Evolutionary conservation across 495 filamentous ascomycete genomes (phyloP).

Genomic region (Neurospora pannonica): DNA sequence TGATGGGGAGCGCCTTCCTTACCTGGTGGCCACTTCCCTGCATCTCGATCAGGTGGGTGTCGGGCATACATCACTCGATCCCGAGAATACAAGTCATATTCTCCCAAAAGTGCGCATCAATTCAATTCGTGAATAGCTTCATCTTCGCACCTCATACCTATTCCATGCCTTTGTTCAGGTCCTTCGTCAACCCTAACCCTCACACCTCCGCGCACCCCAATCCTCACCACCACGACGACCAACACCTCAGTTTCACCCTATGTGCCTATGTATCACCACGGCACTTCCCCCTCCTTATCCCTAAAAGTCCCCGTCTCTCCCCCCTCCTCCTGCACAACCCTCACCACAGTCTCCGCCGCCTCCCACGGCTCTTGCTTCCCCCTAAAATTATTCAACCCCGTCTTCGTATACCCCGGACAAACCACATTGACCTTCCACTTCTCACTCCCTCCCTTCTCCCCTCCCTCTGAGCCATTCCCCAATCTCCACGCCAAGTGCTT

Average conservation of each 20-base stretch:
- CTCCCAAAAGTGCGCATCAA: too few species aligned
- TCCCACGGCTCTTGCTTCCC: background rate
- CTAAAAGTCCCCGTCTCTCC: conserved; percentile 13
- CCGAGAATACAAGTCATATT: too few species aligned
- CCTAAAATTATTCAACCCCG: conserved; percentile 9
- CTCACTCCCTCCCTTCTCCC: background rate
- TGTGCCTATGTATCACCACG: conserved; percentile 7
- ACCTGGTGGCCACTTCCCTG: too few species aligned
- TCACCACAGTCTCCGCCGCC: conserved; percentile 11
- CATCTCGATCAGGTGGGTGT: too few species aligned
- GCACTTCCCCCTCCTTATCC: conserved; percentile 4
- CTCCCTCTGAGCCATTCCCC: background rate
- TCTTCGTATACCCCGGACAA: conserved; percentile 15
- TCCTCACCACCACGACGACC: background rate
- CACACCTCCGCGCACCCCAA: background rate
- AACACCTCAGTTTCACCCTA: background rate
- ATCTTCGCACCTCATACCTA: too few species aligned
- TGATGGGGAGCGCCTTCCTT: too few species aligned
- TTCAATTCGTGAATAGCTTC: too few species aligned
- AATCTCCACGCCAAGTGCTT: conserved; percentile 1
- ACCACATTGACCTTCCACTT: conserved; percentile 20
- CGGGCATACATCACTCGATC: too few species aligned
- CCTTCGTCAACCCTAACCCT: background rate
- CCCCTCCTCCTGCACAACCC: conserved; percentile 13
- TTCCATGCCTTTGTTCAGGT: too few species aligned